A percentile compares a stretch with the other conserved stretches of the same genome.
These are phyloP conservation scores for Spatholobus suberectus DNA, from an alignment of 306 rosid species.

Conservation along the genomic window DNA sequence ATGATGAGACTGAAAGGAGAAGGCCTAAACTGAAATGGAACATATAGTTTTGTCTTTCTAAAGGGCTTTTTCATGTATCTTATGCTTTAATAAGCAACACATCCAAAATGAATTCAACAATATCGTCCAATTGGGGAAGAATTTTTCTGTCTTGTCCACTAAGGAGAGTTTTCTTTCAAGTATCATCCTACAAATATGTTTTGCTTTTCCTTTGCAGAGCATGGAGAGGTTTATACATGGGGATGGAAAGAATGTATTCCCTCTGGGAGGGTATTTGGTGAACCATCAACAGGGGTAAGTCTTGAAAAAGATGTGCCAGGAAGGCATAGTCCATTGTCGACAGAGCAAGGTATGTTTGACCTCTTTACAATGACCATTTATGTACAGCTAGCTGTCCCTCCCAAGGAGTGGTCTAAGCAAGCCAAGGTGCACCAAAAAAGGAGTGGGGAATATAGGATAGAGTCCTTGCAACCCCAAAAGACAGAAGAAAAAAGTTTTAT, in stretches of 20 bases:
- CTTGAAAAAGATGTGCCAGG: slow-evolving; percentile 57
- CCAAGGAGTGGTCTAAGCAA: slow-evolving; percentile 15
- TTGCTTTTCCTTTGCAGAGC: slow-evolving; percentile 50
- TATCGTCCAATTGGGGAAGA: not conserved
- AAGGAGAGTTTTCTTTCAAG: not conserved
- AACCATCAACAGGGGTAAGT: slow-evolving; percentile 47
- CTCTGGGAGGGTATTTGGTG: slow-evolving; percentile 75
- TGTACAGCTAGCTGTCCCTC: slow-evolving; percentile 24
- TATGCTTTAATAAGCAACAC: not conserved
- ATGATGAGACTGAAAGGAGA: not conserved
- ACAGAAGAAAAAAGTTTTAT: slow-evolving; percentile 13
- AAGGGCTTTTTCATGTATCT: not conserved
- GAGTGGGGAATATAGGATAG: slow-evolving; percentile 9
- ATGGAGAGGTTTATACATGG: slow-evolving; percentile 82
- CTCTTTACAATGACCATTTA: slow-evolving; percentile 5
- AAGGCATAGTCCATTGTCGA: slow-evolving; percentile 58
- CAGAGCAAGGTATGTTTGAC: slow-evolving; percentile 63
- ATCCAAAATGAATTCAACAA: not conserved
- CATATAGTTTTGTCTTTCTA: not conserved
- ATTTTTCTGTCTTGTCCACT: not conserved
- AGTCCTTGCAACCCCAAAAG: not conserved
- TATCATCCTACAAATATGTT: slow-evolving; percentile 4
- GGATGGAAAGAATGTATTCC: slow-evolving; percentile 98
- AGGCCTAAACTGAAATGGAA: not conserved
- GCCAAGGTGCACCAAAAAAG: slow-evolving; percentile 1